Evolutionary conservation across 2,329 filamentous ascomycete species (phyloP), one percentile per base, ranked within the genome.

Genomic region (Trichoderma breve): DNA sequence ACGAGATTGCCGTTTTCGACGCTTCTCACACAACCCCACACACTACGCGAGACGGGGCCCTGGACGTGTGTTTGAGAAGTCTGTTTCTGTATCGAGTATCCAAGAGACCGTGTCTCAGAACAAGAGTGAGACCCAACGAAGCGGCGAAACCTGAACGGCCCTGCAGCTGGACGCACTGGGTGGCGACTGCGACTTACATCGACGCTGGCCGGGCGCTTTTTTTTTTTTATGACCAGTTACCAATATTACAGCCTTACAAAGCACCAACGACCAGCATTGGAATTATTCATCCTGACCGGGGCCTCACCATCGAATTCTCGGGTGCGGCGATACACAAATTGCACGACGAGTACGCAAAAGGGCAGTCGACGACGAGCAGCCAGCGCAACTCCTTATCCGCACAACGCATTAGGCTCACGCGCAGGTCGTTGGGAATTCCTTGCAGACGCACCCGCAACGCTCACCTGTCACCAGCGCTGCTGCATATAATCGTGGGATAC

Each of bases 1-100:
- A 62, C 70, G 55, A 71, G 63, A 67, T 62, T 65, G 7, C 70
- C 55, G 55, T 39, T 71, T 71, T 65, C 70, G 62, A 66, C 53
- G 18, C 39, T 39, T 51, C 30, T 36, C 53, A 28, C 62, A 39
- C 66, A 57, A 65, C 66, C 66, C 66, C 66, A 61, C 66, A 65
- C 51, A 51, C 51, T 61, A 71, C 66, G 66, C 57, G 39, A 70
- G 55, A 61, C 39, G 3, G 66, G 57, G 30, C 26, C 39, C 39
- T 69, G 55, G 28, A 69, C 66, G 66, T 70, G 55, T 61, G 66
- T 70, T 62, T 30, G 66, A 62, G 66, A 36, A 28, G 36, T 43
- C 55, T 12, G 24, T 24, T 47, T 69, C 53, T 51, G 66, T 51
- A 70, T 53, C 57, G 53, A 53, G 39, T 51, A 53, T 30, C 21